These are phyloP conservation scores for Penicillium hesseltinei DNA, from an alignment of 2,329 filamentous ascomycete genomes.

Conservation along the genomic window DNA sequence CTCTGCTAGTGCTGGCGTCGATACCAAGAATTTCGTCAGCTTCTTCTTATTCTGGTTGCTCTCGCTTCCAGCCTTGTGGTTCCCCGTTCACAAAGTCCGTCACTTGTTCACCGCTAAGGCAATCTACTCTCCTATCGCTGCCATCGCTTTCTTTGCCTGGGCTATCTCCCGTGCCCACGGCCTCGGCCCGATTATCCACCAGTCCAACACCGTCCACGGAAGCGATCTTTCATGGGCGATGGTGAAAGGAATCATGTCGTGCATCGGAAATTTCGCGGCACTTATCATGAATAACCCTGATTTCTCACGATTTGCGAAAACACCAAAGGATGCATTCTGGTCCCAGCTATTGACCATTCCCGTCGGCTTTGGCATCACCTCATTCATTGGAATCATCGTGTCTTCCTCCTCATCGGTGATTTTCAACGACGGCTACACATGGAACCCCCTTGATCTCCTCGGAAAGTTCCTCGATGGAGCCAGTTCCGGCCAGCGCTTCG, in stretches of 20 bases:
- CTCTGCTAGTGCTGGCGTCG: conserved; percentile 63
- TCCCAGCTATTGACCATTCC: conserved; percentile 76
- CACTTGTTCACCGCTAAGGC: conserved; percentile 91
- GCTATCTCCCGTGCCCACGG: conserved; percentile 77
- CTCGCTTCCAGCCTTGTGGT: conserved; percentile 82
- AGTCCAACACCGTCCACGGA: conserved; percentile 62
- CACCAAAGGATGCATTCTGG: conserved; percentile 73
- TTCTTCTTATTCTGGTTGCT: conserved; percentile 86
- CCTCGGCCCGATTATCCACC: conserved; percentile 75
- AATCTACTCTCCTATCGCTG: conserved; percentile 77
- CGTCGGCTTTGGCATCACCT: conserved; percentile 70
- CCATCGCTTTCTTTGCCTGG: conserved; percentile 85
- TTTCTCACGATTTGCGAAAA: conserved; percentile 78
- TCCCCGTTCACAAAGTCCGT: conserved; percentile 82
- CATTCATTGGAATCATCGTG: conserved; percentile 79
- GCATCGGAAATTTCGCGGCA: conserved; percentile 87
- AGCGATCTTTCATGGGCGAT: conserved; percentile 76
- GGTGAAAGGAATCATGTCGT: conserved; percentile 80
- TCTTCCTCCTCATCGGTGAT: conserved; percentile 66
- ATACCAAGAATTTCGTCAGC: conserved; percentile 70
- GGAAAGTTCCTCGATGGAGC: conserved; percentile 67
- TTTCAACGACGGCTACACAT: conserved; percentile 62
- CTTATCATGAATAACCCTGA: conserved; percentile 79
- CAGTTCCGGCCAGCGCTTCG: conserved; percentile 66
- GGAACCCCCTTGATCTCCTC: conserved; percentile 70